These are phyloP conservation scores for Lyophyllum atratum DNA, from an alignment of 768 basidiomycete species.

Conservation along the genomic window DNA sequence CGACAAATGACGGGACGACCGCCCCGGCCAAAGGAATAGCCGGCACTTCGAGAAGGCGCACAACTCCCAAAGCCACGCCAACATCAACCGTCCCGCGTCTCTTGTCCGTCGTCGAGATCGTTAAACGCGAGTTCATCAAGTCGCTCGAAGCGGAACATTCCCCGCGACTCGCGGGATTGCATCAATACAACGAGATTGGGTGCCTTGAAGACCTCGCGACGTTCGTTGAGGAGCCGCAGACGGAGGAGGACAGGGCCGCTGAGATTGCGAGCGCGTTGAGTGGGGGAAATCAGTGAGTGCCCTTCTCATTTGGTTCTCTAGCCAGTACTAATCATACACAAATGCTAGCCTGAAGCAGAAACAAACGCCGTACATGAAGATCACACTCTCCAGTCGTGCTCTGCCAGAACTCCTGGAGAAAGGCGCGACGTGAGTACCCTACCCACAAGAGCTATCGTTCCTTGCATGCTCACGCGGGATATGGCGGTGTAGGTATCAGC, in stretches of 20 bases:
- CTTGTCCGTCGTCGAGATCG: slow-evolving; percentile 78
- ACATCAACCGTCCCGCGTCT: slow-evolving; percentile 59
- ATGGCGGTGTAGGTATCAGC: slow-evolving; percentile 58
- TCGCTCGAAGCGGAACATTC: slow-evolving; percentile 42
- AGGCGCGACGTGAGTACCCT: slow-evolving; percentile 52
- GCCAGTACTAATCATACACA: background rate
- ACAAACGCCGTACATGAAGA: slow-evolving; percentile 67
- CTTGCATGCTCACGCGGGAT: background rate
- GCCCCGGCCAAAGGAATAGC: background rate
- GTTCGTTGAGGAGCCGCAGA: slow-evolving; percentile 14
- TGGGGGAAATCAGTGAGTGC: slow-evolving; percentile 54
- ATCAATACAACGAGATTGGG: slow-evolving; percentile 78
- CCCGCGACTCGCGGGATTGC: slow-evolving; percentile 50
- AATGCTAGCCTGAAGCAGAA: slow-evolving; percentile 52
- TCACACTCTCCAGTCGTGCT: slow-evolving; percentile 57
- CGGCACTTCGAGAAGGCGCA: background rate
- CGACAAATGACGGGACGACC: background rate
- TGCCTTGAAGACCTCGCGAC: slow-evolving; percentile 45
- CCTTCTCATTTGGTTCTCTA: background rate
- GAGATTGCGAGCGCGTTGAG: slow-evolving; percentile 45
- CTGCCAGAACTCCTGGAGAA: slow-evolving; percentile 38
- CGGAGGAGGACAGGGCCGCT: slow-evolving; percentile 35
- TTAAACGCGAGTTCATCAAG: slow-evolving; percentile 79
- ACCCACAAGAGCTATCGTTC: background rate
- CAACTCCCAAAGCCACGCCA: slow-evolving; percentile 24